Evolutionary conservation across 345 rosid species (phyloP).

Genomic region (Brassica incana): DNA sequence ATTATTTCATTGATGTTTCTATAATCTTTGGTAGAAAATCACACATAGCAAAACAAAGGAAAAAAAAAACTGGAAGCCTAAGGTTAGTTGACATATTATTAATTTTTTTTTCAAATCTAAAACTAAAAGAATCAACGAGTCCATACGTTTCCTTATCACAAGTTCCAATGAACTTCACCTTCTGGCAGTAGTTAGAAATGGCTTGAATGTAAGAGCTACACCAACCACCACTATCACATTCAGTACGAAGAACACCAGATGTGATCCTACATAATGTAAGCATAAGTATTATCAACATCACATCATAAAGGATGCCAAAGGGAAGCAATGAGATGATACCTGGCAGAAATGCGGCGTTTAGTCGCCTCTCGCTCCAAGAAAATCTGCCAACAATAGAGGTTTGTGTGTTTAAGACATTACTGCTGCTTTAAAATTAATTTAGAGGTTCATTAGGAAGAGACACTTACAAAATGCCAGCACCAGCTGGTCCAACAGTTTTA

Average conservation of each 20-base stretch:
- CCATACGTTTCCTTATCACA: constrained; percentile 23
- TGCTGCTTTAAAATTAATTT: not conserved
- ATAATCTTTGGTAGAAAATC: not conserved
- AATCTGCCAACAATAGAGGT: constrained; percentile 32
- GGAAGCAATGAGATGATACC: constrained; percentile 21
- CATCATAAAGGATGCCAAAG: not conserved
- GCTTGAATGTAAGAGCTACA: not conserved
- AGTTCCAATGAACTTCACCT: constrained; percentile 20
- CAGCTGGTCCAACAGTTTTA: constrained; percentile 63
- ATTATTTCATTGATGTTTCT: not conserved
- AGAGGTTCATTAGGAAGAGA: not conserved
- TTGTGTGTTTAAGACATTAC: constrained; percentile 4
- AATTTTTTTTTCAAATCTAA: not conserved
- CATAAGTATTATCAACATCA: not conserved
- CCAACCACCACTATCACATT: not conserved
- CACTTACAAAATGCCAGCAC: constrained; percentile 63
- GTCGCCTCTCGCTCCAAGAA: constrained; percentile 49
- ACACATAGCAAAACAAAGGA: not conserved
- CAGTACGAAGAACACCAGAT: not conserved
- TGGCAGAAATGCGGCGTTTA: constrained; percentile 43
- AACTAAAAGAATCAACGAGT: constrained; percentile 20
- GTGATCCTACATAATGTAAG: not conserved
- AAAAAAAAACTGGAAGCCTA: not conserved
- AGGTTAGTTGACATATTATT: constrained; percentile 23
- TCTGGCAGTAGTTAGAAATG: not conserved